Evolutionary conservation across 164 flowering plant species (phyloP).

Genomic region (Chloranthus sessilifolius): DNA sequence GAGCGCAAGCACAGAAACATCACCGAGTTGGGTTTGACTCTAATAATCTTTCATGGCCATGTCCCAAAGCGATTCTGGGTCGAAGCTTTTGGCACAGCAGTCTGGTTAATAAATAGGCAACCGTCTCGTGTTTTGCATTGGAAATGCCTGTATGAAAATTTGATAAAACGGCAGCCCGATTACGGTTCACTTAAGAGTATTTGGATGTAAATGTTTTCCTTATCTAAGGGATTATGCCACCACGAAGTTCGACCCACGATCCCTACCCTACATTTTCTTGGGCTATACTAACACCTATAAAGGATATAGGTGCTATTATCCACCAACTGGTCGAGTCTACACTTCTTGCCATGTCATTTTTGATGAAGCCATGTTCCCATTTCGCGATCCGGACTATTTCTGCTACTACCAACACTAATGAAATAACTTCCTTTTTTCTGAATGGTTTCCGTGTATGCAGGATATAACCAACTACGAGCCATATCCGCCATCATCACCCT

Average conservation of each 20-base stretch:
- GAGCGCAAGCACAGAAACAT: conserved; percentile 1
- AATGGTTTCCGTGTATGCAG: neutral
- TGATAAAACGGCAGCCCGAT: neutral
- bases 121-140: neutral
- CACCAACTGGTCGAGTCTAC: neutral
- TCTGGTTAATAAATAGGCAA: conserved; percentile 1
- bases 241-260: neutral
- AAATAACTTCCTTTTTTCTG: neutral
- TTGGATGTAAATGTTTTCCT: conserved; percentile 11
- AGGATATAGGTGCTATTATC: conserved; percentile 6
- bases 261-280: conserved; percentile 2
- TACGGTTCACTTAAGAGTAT: neutral
- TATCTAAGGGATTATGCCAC: neutral
- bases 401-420: neutral
- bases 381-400: neutral
- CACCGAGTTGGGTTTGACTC: neutral
- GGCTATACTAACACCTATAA: conserved; percentile 5
- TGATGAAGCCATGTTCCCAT: conserved; percentile 1
- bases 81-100: conserved; percentile 7
- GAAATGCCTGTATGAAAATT: neutral
- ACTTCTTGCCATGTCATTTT: conserved; percentile 6
- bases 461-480: neutral
- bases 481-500: neutral
- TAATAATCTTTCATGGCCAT: neutral
- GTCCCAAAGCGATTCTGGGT: conserved; percentile 5